These are phyloP conservation scores for Stylosanthes scabra DNA, from an alignment of 331 rosid species.

Conservation along the genomic window DNA sequence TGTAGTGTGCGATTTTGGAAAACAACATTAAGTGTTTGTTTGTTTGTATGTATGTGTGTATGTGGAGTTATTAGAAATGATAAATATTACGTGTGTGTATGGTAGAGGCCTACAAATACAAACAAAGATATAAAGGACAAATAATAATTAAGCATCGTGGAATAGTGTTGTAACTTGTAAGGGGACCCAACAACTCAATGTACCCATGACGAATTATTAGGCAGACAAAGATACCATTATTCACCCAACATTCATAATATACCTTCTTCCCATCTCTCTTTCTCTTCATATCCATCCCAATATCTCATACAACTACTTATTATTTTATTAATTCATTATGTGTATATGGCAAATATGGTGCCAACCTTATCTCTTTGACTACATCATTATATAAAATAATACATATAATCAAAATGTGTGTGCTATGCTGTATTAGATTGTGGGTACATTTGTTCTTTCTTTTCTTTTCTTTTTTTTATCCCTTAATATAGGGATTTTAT, in stretches of 20 bases:
- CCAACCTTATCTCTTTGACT: neutral
- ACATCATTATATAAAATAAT: neutral
- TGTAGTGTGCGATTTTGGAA: neutral
- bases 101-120: constrained; percentile 40
- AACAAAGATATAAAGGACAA: constrained; percentile 67
- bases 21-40: constrained; percentile 25
- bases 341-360: neutral
- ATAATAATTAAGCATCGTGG: constrained; percentile 48
- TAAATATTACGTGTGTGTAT: neutral
- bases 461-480: too few species aligned
- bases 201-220: constrained; percentile 71
- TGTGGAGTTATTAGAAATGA: too few species aligned
- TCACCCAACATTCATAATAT: constrained; percentile 72
- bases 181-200: constrained; percentile 57
- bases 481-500: too few species aligned
- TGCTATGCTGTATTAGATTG: too few species aligned
- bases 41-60: constrained; percentile 6
- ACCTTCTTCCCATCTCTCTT: constrained; percentile 32
- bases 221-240: constrained; percentile 69
- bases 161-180: constrained; percentile 42
- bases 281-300: constrained; percentile 34
- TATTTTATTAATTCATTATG: neutral
- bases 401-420: too few species aligned
- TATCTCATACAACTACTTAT: constrained; percentile 27
- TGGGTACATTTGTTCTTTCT: too few species aligned